Conservation (phyloP, 2,329 filamentous ascomycete genomes). For the Aspergillus phoenicis region DNA sequence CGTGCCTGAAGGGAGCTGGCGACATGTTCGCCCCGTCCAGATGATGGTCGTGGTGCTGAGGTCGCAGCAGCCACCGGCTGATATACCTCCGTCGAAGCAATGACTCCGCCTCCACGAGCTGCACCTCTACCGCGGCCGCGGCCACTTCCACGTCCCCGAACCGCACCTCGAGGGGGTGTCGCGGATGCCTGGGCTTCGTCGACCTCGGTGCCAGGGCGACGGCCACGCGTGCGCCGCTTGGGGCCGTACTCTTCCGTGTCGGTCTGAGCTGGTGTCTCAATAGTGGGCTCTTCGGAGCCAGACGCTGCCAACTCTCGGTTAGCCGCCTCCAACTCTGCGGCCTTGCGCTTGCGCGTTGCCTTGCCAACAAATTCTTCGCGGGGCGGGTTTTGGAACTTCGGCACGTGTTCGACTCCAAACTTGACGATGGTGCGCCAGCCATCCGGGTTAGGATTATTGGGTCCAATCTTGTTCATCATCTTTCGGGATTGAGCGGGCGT, state of each 20-base stretch:
- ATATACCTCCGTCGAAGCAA: constrained; percentile 25
- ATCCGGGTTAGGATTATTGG: constrained; percentile 45
- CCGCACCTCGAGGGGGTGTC: constrained; percentile 19
- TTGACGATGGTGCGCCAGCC: constrained; percentile 43
- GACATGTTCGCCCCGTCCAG: constrained; percentile 9
- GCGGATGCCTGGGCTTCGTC: constrained; percentile 21
- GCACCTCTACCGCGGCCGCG: constrained; percentile 35
- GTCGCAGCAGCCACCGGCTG: constrained; percentile 12
- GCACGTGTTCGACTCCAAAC: constrained; percentile 40
- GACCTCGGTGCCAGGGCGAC: constrained; percentile 27
- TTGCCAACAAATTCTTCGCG: constrained; percentile 31
- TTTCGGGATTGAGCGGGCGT: constrained; percentile 46
- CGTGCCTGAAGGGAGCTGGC: constrained; percentile 17
- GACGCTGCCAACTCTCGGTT: constrained; percentile 27
- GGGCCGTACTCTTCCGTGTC: constrained; percentile 34
- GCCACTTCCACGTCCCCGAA: constrained; percentile 30
- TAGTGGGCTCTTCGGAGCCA: constrained; percentile 28
- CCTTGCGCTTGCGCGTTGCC: constrained; percentile 42
- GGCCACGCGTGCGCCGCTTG: constrained; percentile 39
- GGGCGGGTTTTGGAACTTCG: constrained; percentile 39
- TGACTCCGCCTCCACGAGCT: constrained; percentile 24
- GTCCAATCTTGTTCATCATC: constrained; percentile 39
- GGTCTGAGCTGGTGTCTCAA: constrained; percentile 28
- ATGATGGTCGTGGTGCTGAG: constrained; percentile 11
- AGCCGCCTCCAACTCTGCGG: constrained; percentile 37